Base-by-base conservation (phyloP, 1,284 basidiomycete species). In the Pisolithus thermaeus region DNA sequence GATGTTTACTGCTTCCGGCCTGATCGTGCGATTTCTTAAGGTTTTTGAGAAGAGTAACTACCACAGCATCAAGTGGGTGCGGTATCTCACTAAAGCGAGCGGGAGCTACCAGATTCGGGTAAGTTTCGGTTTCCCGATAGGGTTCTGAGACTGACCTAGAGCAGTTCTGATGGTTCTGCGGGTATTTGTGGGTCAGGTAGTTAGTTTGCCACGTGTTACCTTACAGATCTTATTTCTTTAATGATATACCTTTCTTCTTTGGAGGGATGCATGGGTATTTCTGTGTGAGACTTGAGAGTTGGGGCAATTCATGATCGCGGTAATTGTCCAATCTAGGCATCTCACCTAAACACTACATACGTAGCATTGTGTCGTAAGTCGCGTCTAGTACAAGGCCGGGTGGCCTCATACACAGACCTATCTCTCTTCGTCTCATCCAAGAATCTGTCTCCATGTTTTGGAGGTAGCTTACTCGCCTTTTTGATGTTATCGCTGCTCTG, bases 41-140 rank as follows among this genome's bases (percentile, higher is more conserved):
- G 95, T 99, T 23, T 97, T 97, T 62, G 97, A 99, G 75, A 97
- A 94, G 78, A 84, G 79, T 67, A 91, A 86, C 61, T 98, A 98
- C 65, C 83, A 92, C 61, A 91, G 88, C 58, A 83, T 94, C 56
- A 95, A 95, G 68, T 96, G 92, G 92, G 92, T 96, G 25, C 74
- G 90, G 45, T 91, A 93, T 65, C 78, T 94, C 53, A 93, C 91
- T 28, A 92, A 92, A 68, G 90, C 91, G 3, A 91, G 82, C 62
- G 90, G 91, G 39, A 75, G 82, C 7, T 94, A 94, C 70, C 90
- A 94, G 70, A 82, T 94, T 57, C 72, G 90, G 73, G 90, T 92
- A 67, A 66, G 87, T 70, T 12, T 28, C 41, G 20, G 22, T 27
- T 9, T 23, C n/a, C 16, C 36, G 28, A 28, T 22, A 14, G 25